Conservation (phyloP, 176 grass and related monocot species). For the Zoysia pacifica region DNA sequence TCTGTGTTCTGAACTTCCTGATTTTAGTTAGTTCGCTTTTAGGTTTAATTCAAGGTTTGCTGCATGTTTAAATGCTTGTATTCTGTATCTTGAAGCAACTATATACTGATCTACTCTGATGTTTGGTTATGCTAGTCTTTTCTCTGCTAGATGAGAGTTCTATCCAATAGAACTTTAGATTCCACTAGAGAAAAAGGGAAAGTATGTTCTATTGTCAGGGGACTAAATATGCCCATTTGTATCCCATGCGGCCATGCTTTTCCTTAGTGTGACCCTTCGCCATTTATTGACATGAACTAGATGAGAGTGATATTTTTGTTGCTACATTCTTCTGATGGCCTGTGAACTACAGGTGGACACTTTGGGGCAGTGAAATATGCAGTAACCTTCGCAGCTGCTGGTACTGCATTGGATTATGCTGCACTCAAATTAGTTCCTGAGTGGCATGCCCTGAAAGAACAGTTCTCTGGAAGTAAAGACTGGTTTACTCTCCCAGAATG, state of each 20-base stretch:
- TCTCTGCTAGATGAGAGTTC: background rate
- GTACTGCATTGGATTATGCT: slow-evolving; percentile 62
- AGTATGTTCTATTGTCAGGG: background rate
- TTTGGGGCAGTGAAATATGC: slow-evolving; percentile 72
- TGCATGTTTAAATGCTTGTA: background rate
- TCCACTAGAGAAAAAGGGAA: background rate
- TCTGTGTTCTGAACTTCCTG: background rate
- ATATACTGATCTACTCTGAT: background rate
- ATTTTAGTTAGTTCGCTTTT: background rate
- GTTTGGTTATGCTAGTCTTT: background rate
- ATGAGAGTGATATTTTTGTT: background rate
- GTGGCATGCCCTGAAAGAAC: slow-evolving; percentile 40
- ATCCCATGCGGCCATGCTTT: background rate
- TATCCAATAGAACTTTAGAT: background rate
- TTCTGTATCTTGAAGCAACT: slow-evolving; percentile 1
- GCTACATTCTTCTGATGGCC: background rate
- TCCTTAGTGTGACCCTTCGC: background rate
- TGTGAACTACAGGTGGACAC: slow-evolving; percentile 67
- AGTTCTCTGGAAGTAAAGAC: slow-evolving; percentile 45
- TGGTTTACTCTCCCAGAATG: slow-evolving; percentile 70
- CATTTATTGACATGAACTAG: background rate
- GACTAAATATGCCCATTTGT: background rate
- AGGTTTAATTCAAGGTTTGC: background rate
- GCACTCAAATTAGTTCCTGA: slow-evolving; percentile 56
- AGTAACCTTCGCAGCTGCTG: slow-evolving; percentile 61